phyloP scores from a whole-genome alignment of 495 filamentous ascomycete genomes.

The Podospora australis region DNA sequence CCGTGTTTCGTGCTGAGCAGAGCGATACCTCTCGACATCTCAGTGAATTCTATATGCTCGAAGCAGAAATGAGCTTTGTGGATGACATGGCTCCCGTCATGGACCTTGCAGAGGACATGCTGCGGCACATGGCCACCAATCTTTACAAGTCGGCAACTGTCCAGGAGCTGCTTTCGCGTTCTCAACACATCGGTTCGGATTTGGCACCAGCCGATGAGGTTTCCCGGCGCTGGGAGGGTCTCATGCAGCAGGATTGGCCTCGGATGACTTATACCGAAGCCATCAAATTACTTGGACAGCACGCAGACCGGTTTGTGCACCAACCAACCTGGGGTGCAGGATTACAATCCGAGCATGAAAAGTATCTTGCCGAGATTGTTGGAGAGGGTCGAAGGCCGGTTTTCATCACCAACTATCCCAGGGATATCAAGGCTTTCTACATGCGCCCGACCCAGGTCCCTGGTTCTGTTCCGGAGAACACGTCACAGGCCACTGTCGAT shows the following conservation, averaged over 20 bases:
- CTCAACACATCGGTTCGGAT: slow-evolving; percentile 25
- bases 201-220: slow-evolving; percentile 42
- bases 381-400: slow-evolving; percentile 60
- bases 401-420: slow-evolving; percentile 91
- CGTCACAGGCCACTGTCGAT: slow-evolving; percentile 60
- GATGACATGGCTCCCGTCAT: slow-evolving; percentile 64
- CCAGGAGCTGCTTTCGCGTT: slow-evolving; percentile 47
- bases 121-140: slow-evolving; percentile 55
- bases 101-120: slow-evolving; percentile 69
- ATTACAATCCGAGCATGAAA: slow-evolving; percentile 89
- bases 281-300: slow-evolving; percentile 58
- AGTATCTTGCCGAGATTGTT: slow-evolving; percentile 68
- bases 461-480: slow-evolving; percentile 1
- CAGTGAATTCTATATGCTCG: slow-evolving; percentile 98
- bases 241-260: slow-evolving; percentile 61
- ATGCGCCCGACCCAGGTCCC: slow-evolving; percentile 59
- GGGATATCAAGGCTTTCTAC: slow-evolving; percentile 87
- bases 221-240: slow-evolving; percentile 60
- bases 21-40: slow-evolving; percentile 92
- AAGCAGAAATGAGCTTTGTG: slow-evolving; percentile 79
- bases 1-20: slow-evolving; percentile 88
- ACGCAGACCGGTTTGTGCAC: slow-evolving; percentile 57
- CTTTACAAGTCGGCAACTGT: slow-evolving; percentile 48
- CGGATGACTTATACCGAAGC: slow-evolving; percentile 82
- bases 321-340: slow-evolving; percentile 64